A percentile compares a stretch with the other conserved stretches of the same genome.
These are phyloP conservation scores for Pichia sp. DNA, from an alignment of 1,139 yeast species.

Conservation along the genomic window DNA sequence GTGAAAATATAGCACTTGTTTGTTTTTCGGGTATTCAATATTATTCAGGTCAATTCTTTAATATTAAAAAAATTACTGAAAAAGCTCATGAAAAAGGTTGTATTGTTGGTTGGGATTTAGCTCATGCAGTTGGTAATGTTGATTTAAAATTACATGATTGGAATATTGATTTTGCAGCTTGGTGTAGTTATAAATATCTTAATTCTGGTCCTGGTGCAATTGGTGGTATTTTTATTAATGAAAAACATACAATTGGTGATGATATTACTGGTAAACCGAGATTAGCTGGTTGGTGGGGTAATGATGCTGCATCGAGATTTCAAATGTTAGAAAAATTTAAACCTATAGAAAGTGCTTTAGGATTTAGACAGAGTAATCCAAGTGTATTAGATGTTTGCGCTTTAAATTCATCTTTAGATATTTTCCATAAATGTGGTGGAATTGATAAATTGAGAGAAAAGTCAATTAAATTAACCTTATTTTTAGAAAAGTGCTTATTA, in stretches of 20 bases:
- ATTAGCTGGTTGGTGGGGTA: conserved; percentile 98
- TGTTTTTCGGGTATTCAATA: conserved; percentile 87
- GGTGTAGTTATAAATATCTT: conserved; percentile 90
- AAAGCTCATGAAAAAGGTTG: conserved; percentile 50
- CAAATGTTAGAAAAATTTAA: conserved; percentile 74
- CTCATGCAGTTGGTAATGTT: conserved; percentile 91
- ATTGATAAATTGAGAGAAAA: conserved; percentile 49
- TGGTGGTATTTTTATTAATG: conserved; percentile 76
- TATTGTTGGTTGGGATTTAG: conserved; percentile 89
- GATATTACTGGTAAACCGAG: conserved; percentile 46
- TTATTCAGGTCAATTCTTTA: conserved; percentile 85
- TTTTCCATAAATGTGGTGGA: conserved; percentile 62
- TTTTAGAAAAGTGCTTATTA: conserved; percentile 43
- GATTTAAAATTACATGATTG: conserved; percentile 73
- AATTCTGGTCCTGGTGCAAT: conserved; percentile 93
- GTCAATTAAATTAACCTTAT: conserved; percentile 53
- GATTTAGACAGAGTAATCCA: conserved; percentile 90
- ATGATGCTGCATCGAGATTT: conserved; percentile 61
- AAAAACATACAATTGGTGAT: conserved; percentile 32
- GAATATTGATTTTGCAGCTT: conserved; percentile 88
- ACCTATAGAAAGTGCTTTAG: conserved; percentile 77
- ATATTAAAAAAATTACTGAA: conserved; percentile 60
- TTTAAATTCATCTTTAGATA: conserved; percentile 56
- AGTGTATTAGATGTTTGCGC: conserved; percentile 79
- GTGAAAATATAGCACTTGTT: conserved; percentile 65